Percentiles rank a stretch among this genome's conserved stretches.
These are phyloP conservation scores for Cercospora sp. DNA, from an alignment of 2,329 filamentous ascomycete species.

Conservation along the genomic window DNA sequence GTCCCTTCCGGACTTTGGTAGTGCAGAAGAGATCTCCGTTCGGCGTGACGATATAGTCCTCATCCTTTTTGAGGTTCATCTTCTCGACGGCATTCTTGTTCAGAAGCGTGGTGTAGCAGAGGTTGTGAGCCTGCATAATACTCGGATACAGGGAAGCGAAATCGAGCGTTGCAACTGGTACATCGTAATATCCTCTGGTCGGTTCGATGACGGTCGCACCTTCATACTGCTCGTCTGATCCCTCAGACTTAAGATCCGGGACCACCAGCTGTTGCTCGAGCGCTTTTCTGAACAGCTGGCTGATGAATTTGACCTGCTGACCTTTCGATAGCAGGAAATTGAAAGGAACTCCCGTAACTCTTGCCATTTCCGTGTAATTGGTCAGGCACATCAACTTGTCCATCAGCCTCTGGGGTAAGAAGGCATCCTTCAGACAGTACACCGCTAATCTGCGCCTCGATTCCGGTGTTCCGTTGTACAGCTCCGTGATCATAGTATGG, in stretches of 20 bases:
- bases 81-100: constrained; percentile 76
- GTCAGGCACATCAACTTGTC: constrained; percentile 98
- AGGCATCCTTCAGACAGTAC: constrained; percentile 97
- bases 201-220: constrained; percentile 98
- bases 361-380: constrained; percentile 99
- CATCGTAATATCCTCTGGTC: constrained; percentile 86
- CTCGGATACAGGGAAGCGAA: constrained; percentile 97
- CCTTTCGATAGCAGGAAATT: constrained; percentile 89
- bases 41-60: constrained; percentile 95
- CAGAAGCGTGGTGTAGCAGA: constrained; percentile 93
- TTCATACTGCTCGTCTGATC: constrained; percentile 84
- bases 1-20: constrained; percentile 80
- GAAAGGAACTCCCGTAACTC: constrained; percentile 97
- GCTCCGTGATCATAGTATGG: constrained; percentile 97
- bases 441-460: constrained; percentile 86
- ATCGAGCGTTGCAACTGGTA: constrained; percentile 94
- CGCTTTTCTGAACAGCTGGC: constrained; percentile 93
- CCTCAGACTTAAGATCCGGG: constrained; percentile 74
- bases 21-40: constrained; percentile 94
- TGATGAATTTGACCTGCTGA: constrained; percentile 97
- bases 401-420: constrained; percentile 88
- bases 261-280: constrained; percentile 91
- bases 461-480: constrained; percentile 95
- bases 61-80: constrained; percentile 75
- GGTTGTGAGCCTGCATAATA: constrained; percentile 98